Percentiles rank a stretch among this genome's conserved stretches.
Conservation (phyloP, 805 yeast genomes). For the Isabelozyma pseudorhagii region DNA sequence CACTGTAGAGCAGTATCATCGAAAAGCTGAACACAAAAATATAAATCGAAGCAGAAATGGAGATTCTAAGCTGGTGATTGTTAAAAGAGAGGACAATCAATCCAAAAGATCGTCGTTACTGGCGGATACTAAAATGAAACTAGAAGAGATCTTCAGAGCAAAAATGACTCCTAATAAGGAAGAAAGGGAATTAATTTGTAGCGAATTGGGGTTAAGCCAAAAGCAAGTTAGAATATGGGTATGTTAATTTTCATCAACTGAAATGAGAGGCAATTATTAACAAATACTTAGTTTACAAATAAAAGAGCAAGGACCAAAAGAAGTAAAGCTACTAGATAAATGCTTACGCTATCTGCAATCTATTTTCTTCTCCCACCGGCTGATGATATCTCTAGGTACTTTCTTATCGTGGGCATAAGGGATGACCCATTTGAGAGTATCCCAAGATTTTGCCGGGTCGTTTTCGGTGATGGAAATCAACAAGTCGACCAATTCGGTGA, state of each 20-base stretch:
- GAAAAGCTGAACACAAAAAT: no score
- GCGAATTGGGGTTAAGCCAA: slow-evolving; percentile 20
- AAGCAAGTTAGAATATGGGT: slow-evolving; percentile 34
- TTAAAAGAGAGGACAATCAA: no score
- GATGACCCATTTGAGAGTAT: slow-evolving; percentile 5
- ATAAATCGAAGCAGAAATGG: no score
- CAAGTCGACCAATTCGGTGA: slow-evolving; percentile 9
- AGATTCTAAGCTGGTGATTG: no score
- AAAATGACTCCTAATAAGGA: slow-evolving; percentile 21
- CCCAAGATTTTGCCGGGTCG: slow-evolving; percentile 2
- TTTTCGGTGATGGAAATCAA: slow-evolving; percentile 6
- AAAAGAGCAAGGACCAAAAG: slow-evolving; percentile 22
- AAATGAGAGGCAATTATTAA: not conserved
- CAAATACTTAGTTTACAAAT: slow-evolving; percentile 23
- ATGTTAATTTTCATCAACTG: slow-evolving; percentile 7
- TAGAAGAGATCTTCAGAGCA: slow-evolving; percentile 8
- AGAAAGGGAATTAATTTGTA: slow-evolving; percentile 24
- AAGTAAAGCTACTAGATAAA: not conserved
- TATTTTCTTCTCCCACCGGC: slow-evolving; percentile 4
- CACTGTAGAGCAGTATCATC: no score
- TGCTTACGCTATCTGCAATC: not conserved
- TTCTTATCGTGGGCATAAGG: slow-evolving; percentile 6
- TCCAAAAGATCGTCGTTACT: no score
- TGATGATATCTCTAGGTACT: slow-evolving; percentile 3
- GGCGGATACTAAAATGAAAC: no score